Evolutionary conservation across 108 stramenopile species (phyloP).

Genomic region (Nitzschia sp.): DNA sequence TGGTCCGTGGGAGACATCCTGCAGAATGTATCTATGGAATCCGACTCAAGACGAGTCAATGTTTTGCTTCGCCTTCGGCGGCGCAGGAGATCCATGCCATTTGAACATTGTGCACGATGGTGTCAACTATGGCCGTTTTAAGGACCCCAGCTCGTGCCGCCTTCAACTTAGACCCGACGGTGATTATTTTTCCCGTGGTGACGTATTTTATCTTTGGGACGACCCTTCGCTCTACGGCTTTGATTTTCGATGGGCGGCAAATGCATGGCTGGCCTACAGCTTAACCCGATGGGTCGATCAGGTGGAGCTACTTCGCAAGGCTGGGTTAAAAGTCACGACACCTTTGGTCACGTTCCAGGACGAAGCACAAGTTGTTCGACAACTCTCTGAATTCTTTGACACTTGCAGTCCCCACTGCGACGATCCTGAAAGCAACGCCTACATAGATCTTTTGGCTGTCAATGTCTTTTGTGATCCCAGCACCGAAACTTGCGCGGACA

Average conservation of each 20-base stretch:
- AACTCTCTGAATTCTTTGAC: background rate
- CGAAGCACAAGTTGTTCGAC: background rate
- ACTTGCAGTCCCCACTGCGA: constrained; percentile 5
- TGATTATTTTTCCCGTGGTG: background rate
- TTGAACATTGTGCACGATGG: constrained; percentile 19
- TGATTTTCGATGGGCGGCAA: constrained; percentile 8
- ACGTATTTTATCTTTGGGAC: constrained; percentile 24
- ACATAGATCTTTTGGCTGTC: constrained; percentile 20
- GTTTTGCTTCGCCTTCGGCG: constrained; percentile 22
- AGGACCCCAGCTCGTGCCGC: constrained; percentile 14
- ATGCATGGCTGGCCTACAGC: constrained; percentile 24
- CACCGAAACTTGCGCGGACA: background rate
- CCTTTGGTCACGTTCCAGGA: constrained; percentile 5
- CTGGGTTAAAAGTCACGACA: constrained; percentile 2
- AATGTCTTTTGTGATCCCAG: constrained; percentile 14
- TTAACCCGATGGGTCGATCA: constrained; percentile 1
- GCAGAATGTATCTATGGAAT: constrained; percentile 15
- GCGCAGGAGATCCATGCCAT: constrained; percentile 21
- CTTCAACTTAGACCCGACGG: background rate
- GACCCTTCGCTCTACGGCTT: constrained; percentile 14
- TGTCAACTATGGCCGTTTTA: constrained; percentile 11
- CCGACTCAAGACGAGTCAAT: constrained; percentile 12
- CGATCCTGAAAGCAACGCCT: background rate
- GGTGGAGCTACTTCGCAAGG: background rate
- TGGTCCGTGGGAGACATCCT: background rate